Evolutionary conservation across 768 basidiomycete species (phyloP).

Genomic region (Xerocomus potaroensis): DNA sequence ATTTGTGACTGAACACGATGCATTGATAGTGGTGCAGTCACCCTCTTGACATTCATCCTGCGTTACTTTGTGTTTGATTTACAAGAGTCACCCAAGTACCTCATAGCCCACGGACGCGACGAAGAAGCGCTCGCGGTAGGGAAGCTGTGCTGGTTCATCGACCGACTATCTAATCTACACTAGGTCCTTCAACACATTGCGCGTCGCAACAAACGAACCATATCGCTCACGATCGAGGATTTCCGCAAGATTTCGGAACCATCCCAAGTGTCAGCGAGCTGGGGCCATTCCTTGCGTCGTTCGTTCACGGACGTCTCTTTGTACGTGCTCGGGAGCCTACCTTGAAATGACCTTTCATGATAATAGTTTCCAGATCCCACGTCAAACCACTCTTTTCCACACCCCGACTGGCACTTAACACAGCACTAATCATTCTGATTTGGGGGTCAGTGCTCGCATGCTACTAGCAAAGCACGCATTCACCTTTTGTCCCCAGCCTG

Average conservation of each 20-base stretch:
- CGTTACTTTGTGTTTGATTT: conserved; percentile 57
- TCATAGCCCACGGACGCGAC: conserved; percentile 53
- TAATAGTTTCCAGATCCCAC: conserved; percentile 36
- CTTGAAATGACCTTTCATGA: background rate
- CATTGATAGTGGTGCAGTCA: conserved; percentile 39
- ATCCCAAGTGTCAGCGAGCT: conserved; percentile 10
- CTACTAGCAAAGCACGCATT: background rate
- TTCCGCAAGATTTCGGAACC: conserved; percentile 31
- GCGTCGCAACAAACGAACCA: conserved; percentile 40
- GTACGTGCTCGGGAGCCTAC: conserved; percentile 23
- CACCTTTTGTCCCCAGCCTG: conserved; percentile 24
- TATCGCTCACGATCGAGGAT: conserved; percentile 44
- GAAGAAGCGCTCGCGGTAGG: conserved; percentile 47
- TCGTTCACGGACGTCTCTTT: conserved; percentile 39
- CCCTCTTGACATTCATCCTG: conserved; percentile 48
- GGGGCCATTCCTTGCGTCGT: conserved; percentile 25
- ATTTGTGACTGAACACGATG: conserved; percentile 1
- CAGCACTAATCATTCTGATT: conserved; percentile 44
- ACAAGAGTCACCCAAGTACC: conserved; percentile 60
- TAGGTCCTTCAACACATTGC: conserved; percentile 50
- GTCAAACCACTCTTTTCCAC: conserved; percentile 47
- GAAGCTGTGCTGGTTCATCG: background rate
- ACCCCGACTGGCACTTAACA: conserved; percentile 41
- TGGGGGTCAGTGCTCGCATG: conserved; percentile 40
- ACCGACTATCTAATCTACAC: background rate